phyloP scores from a whole-genome alignment of 805 yeast species.

The Phaffomyces thermotolerans region DNA sequence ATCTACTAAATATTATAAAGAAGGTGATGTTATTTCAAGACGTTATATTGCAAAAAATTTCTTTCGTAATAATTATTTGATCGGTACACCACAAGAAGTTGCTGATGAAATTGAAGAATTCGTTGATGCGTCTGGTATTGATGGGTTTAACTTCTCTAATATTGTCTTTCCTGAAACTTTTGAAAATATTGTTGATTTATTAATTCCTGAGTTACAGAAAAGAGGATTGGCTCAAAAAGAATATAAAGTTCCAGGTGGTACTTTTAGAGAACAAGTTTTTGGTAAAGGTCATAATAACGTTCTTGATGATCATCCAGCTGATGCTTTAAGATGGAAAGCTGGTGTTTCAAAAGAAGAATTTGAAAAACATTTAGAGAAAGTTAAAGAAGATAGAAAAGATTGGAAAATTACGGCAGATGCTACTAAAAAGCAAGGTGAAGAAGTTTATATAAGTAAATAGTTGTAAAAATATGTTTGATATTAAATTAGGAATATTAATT shows the following conservation, averaged over 20 bases:
- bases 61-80: conserved; percentile 14
- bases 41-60: conserved; percentile 23
- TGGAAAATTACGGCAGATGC: conserved; percentile 10
- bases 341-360: conserved; percentile 26
- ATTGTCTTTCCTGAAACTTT: conserved; percentile 33
- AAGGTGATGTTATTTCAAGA: conserved; percentile 24
- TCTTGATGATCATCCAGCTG: conserved; percentile 19
- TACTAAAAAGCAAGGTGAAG: background rate
- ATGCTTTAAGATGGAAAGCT: conserved; percentile 19
- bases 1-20: conserved; percentile 15
- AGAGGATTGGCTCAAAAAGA: conserved; percentile 31
- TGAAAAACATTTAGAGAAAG: conserved; percentile 16
- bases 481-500: too few relatives aligned
- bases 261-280: conserved; percentile 30
- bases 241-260: conserved; percentile 22
- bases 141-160: conserved; percentile 37
- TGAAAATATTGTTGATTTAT: conserved; percentile 30
- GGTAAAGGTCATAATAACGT: conserved; percentile 17
- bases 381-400: conserved; percentile 8
- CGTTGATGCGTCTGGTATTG: conserved; percentile 34
- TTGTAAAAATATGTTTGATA: background rate
- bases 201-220: conserved; percentile 31
- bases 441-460: background rate
- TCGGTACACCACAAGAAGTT: conserved; percentile 31
- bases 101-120: conserved; percentile 36